Evolutionary conservation across 495 filamentous ascomycete species (phyloP).

Genomic region (Xylaria telfairii): DNA sequence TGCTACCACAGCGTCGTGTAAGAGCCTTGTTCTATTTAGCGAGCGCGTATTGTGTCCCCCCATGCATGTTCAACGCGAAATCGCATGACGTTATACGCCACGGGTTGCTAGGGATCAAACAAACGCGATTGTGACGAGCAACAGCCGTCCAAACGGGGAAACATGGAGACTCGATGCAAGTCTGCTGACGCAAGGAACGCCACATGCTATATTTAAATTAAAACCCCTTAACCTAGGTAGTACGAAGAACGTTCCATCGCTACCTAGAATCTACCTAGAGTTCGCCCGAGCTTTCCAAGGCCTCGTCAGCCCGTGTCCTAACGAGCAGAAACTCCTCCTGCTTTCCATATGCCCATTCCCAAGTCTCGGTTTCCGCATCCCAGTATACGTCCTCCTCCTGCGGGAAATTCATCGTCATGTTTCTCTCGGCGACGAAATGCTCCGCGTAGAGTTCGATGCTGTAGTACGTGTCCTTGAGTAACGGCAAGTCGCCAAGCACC

Average conservation of each 20-base stretch:
- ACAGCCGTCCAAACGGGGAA: not conserved
- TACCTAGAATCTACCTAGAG: slow-evolving; percentile 18
- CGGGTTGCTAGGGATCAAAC: not conserved
- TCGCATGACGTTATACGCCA: not conserved
- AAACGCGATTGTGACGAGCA: not conserved
- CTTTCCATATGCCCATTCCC: slow-evolving; percentile 54
- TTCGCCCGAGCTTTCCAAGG: slow-evolving; percentile 17
- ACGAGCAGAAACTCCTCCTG: slow-evolving; percentile 53
- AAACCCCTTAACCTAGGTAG: too few relatives aligned
- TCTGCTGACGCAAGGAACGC: not conserved
- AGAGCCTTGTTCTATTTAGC: not conserved
- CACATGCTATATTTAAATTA: too few relatives aligned
- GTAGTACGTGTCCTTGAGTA: slow-evolving; percentile 51
- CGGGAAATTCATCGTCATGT: slow-evolving; percentile 49
- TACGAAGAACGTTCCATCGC: too few relatives aligned
- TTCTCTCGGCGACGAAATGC: slow-evolving; percentile 51
- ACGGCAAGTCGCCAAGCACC: slow-evolving; percentile 47
- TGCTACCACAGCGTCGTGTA: not conserved
- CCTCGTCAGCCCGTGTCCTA: slow-evolving; percentile 32
- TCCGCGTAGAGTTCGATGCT: slow-evolving; percentile 55
- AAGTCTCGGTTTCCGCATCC: slow-evolving; percentile 37
- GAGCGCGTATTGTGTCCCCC: not conserved
- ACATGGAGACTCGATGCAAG: not conserved
- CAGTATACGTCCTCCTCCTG: slow-evolving; percentile 54
- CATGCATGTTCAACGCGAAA: too few relatives aligned